Percentiles rank a stretch among this genome's conserved stretches.
phyloP scores from a whole-genome alignment of 345 rosid genomes.

The Eucalyptus victrix region DNA sequence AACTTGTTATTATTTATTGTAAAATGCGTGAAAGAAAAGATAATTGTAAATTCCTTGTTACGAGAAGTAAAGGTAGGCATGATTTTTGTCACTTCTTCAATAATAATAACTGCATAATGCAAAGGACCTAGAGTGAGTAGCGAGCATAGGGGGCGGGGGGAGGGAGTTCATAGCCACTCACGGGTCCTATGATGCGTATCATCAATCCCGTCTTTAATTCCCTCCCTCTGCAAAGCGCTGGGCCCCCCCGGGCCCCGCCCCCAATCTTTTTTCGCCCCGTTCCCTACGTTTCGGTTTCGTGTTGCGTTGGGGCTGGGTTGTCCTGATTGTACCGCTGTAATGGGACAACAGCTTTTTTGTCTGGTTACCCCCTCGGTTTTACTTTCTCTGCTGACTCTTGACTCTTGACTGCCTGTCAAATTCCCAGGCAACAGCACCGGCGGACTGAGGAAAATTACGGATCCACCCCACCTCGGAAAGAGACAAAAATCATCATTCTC shows the following conservation, averaged over 20 bases:
- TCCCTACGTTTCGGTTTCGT: background rate
- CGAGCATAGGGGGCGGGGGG: background rate
- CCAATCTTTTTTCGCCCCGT: background rate
- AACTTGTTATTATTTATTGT: background rate
- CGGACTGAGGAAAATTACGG: background rate
- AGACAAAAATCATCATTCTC: background rate
- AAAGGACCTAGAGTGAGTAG: background rate
- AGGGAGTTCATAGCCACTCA: background rate
- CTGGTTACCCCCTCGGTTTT: background rate
- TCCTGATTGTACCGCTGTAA: background rate
- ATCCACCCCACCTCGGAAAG: background rate
- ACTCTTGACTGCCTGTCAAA: background rate
- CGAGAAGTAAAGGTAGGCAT: background rate
- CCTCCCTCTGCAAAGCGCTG: background rate
- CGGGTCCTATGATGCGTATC: background rate
- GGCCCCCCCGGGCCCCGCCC: too few relatives aligned
- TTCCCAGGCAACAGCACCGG: background rate
- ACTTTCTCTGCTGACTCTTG: background rate
- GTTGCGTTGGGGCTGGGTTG: background rate
- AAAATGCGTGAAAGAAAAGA: background rate
- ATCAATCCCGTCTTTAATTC: background rate
- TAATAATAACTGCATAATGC: background rate
- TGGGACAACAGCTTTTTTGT: background rate
- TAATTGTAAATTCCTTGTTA: background rate
- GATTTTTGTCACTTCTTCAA: background rate